Base-by-base conservation (phyloP, 768 basidiomycete species). In the Lentinula detonsa region DNA sequence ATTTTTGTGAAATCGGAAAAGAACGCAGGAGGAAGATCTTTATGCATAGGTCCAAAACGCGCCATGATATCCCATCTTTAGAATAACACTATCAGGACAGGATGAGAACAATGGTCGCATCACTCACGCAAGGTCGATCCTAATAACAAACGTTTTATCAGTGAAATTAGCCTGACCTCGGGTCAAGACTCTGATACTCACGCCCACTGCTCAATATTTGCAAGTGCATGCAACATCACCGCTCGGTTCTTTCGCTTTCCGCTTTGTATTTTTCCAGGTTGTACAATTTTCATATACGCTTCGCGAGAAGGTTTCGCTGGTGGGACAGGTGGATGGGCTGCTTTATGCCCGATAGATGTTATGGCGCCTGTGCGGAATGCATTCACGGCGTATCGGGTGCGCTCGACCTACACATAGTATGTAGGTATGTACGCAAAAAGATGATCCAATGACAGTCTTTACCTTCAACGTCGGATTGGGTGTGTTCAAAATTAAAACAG, bases 171-270 rank as follows among this genome's bases (percentile, higher is more conserved):
- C 50, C 15, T 33, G 48, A 18, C 13, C 23, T 59, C 34, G 28
- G 28, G 4, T 28, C 23, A 23, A 23, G 23, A 23, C 34, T 18
- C 46, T 34, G 35, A 58, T 53, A 85, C 88, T 81, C 65, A 89
- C 82, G 92, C 92, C 88, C 90, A 94, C 70, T 91, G 91, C 66
- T 93, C 91, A 57, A 94, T 91, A 68, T 91, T 91, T 0, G 91
- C 91, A 1, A 93, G 72, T 1, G 91, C 88, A 71, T 92, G 91
- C 7, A 93, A 72, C 87, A 92, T 90, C 11, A 85, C 82, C 0
- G 86, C 84, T 28, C 86, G 73, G 63, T 82, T 90, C 71, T 85
- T 86, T 49, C 85, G 73, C 61, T 76, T 85, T 56, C 55, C 55
- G 21, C 55, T 56, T 48, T 77, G 80, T 15, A 86, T 76, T 65